A percentile compares a stretch with the other conserved stretches of the same genome.
phyloP scores from a whole-genome alignment of 768 basidiomycete species.

The Brasilioporus rufonigricans region DNA sequence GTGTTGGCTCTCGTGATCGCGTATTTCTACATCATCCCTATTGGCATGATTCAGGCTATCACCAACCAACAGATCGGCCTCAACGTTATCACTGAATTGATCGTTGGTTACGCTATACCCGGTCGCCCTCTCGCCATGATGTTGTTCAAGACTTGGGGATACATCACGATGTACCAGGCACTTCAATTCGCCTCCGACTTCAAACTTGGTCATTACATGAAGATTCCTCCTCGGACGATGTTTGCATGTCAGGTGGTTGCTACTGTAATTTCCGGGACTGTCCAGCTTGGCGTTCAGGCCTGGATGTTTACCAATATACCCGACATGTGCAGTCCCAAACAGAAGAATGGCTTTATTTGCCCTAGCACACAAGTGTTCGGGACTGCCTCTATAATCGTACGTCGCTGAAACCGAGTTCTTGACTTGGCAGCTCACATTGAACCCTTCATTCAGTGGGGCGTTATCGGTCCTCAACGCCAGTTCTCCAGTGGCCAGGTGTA shows the following conservation, averaged over 20 bases:
- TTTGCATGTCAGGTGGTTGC: slow-evolving; percentile 64
- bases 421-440: background rate
- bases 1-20: slow-evolving; percentile 18
- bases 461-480: slow-evolving; percentile 72
- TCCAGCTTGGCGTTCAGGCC: slow-evolving; percentile 62
- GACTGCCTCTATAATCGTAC: slow-evolving; percentile 72
- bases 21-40: slow-evolving; percentile 69
- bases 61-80: slow-evolving; percentile 76
- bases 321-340: slow-evolving; percentile 30
- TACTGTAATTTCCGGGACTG: slow-evolving; percentile 59
- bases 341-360: slow-evolving; percentile 61
- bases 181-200: slow-evolving; percentile 68
- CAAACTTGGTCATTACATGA: slow-evolving; percentile 77
- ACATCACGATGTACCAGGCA: slow-evolving; percentile 61
- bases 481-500: slow-evolving; percentile 77
- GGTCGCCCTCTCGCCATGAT: slow-evolving; percentile 76
- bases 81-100: slow-evolving; percentile 70
- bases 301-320: slow-evolving; percentile 53
- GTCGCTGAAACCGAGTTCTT: slow-evolving; percentile 18
- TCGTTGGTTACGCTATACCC: slow-evolving; percentile 54
- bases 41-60: slow-evolving; percentile 73
- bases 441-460: slow-evolving; percentile 54
- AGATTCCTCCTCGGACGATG: slow-evolving; percentile 66
- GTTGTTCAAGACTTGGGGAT: slow-evolving; percentile 79
- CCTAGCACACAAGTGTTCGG: slow-evolving; percentile 71